These are phyloP conservation scores for Voacanga thouarsii DNA, from an alignment of 257 asterid species.

Conservation along the genomic window DNA sequence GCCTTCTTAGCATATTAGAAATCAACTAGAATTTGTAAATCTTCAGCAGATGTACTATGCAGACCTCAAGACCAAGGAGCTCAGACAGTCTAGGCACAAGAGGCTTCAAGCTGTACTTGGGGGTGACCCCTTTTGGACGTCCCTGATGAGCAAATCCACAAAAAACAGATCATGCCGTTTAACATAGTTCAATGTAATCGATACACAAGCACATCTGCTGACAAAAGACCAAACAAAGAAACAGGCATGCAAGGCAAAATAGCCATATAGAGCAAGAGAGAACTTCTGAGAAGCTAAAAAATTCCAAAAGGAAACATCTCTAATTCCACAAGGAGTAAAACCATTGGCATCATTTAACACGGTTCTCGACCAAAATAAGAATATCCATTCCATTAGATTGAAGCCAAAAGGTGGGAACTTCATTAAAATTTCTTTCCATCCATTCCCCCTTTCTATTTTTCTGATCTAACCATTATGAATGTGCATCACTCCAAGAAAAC, in stretches of 20 bases:
- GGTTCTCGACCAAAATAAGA: background rate
- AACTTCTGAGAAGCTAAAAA: too few species aligned
- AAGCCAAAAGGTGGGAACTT: background rate
- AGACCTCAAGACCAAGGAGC: constrained; percentile 72
- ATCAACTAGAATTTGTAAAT: background rate
- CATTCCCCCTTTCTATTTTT: background rate
- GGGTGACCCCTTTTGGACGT: constrained; percentile 89
- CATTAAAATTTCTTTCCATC: background rate
- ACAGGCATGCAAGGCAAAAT: background rate
- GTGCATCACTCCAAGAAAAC: background rate
- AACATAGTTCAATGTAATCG: background rate
- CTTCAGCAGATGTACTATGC: background rate
- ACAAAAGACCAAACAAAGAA: background rate
- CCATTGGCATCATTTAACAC: background rate
- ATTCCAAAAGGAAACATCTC: too few species aligned
- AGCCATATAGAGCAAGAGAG: background rate
- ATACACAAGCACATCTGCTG: background rate
- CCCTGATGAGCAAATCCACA: constrained; percentile 47
- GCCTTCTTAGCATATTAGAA: background rate
- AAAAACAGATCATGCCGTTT: background rate
- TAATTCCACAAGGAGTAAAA: too few species aligned
- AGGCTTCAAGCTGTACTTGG: constrained; percentile 95
- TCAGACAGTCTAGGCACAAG: constrained; percentile 80
- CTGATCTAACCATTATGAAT: background rate
- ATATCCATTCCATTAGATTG: background rate